phyloP scores from a whole-genome alignment of 129 eudicot species.

The Artemisia tridentata region DNA sequence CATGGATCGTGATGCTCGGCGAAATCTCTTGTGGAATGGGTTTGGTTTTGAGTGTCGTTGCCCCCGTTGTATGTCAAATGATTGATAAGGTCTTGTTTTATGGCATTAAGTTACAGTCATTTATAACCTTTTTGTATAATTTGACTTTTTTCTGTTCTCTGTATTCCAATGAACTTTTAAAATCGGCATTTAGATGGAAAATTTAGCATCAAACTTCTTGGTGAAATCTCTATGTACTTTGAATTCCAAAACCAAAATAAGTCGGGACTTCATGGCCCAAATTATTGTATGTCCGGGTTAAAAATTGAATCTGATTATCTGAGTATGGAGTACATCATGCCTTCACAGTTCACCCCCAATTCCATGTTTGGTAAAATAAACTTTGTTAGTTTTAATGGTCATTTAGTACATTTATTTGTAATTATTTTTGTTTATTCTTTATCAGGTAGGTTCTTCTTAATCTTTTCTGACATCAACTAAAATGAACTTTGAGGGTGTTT shows the following conservation, averaged over 20 bases:
- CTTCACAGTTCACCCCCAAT: background rate
- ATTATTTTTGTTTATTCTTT: no score
- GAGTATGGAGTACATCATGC: background rate
- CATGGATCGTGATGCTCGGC: conserved; percentile 78
- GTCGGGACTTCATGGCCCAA: background rate
- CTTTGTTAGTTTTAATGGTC: background rate
- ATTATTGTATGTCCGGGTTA: background rate
- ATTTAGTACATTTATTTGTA: no score
- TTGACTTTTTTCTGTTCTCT: background rate
- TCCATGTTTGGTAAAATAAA: background rate
- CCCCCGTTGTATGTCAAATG: conserved; percentile 64
- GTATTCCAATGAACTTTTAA: background rate
- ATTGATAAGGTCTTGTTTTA: conserved; percentile 11
- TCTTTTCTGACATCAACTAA: no score
- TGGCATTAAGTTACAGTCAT: background rate
- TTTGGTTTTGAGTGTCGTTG: conserved; percentile 80
- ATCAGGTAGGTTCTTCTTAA: no score
- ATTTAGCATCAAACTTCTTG: background rate
- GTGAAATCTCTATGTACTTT: background rate
- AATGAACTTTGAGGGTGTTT: no score
- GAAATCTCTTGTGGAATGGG: conserved; percentile 55
- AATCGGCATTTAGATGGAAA: background rate
- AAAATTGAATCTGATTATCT: background rate
- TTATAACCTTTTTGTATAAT: background rate
- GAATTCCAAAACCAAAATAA: conserved; percentile 3